phyloP scores from a whole-genome alignment of 192 early-diverging fungal species.

The Nowakowskiella sp. region DNA sequence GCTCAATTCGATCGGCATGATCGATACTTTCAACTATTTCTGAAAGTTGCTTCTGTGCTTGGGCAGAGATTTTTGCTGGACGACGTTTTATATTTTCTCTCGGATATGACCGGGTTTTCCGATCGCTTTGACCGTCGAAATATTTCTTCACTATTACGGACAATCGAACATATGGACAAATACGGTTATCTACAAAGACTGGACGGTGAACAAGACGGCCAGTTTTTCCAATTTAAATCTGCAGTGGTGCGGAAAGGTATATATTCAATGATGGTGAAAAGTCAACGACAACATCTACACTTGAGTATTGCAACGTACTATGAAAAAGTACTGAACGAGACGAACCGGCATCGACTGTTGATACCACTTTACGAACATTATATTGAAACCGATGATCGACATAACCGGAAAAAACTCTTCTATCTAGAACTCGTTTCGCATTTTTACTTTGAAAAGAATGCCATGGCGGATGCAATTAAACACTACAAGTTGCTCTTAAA shows the following conservation, averaged over 20 bases:
- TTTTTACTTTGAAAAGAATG: conserved; percentile 31
- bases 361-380: conserved; percentile 45
- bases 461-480: conserved; percentile 33
- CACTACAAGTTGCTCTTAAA: conserved; percentile 33
- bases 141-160: conserved; percentile 7
- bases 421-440: conserved; percentile 34
- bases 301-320: conserved; percentile 33
- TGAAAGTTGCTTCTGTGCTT: conserved; percentile 44
- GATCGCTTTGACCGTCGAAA: conserved; percentile 19
- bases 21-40: conserved; percentile 40
- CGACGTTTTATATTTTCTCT: conserved; percentile 37
- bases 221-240: conserved; percentile 38
- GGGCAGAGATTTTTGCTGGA: conserved; percentile 42
- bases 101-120: conserved; percentile 11
- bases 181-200: conserved; percentile 34
- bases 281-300: conserved; percentile 42
- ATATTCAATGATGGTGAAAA: conserved; percentile 39
- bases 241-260: conserved; percentile 42
- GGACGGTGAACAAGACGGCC: conserved; percentile 19
- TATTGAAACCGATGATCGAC: conserved; percentile 25
- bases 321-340: conserved; percentile 29
- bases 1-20: conserved; percentile 48
- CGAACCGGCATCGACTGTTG: conserved; percentile 26
- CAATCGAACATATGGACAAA: conserved; percentile 31
- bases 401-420: conserved; percentile 27